A percentile compares a stretch with the other conserved stretches of the same genome.
These are phyloP conservation scores for Viola pubescens DNA, from an alignment of 441 rosid species.

Conservation along the genomic window DNA sequence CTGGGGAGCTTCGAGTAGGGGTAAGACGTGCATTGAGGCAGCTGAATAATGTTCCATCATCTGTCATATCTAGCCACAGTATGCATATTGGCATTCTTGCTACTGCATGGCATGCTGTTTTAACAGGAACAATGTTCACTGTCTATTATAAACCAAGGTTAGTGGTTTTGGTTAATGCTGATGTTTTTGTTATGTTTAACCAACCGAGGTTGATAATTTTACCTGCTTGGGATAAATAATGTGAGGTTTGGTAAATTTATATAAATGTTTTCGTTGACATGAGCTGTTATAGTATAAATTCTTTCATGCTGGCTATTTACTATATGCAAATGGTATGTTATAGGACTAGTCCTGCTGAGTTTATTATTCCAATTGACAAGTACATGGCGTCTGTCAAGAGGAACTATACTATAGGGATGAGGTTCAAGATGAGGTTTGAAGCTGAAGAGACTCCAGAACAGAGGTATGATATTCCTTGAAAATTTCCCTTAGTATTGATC, in stretches of 20 bases:
- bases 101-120: conserved; percentile 59
- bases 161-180: too few species aligned
- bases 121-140: conserved; percentile 55
- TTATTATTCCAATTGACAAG: conserved; percentile 67
- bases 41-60: conserved; percentile 61
- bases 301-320: too few species aligned
- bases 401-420: conserved; percentile 53
- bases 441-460: conserved; percentile 83
- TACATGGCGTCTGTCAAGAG: conserved; percentile 53
- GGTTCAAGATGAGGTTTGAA: conserved; percentile 76
- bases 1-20: conserved; percentile 80
- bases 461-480: conserved; percentile 33
- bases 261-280: not conserved
- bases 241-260: too few species aligned
- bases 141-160: conserved; percentile 91
- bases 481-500: too few species aligned
- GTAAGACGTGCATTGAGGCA: conserved; percentile 74
- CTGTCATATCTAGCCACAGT: conserved; percentile 46
- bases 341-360: conserved; percentile 83
- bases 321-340: conserved; percentile 3
- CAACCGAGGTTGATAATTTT: too few species aligned
- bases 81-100: conserved; percentile 49
- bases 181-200: too few species aligned
- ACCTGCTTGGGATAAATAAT: too few species aligned
- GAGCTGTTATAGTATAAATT: too few species aligned